Evolutionary conservation across 129 eudicot species (phyloP).

Genomic region (Solidago caesia): DNA sequence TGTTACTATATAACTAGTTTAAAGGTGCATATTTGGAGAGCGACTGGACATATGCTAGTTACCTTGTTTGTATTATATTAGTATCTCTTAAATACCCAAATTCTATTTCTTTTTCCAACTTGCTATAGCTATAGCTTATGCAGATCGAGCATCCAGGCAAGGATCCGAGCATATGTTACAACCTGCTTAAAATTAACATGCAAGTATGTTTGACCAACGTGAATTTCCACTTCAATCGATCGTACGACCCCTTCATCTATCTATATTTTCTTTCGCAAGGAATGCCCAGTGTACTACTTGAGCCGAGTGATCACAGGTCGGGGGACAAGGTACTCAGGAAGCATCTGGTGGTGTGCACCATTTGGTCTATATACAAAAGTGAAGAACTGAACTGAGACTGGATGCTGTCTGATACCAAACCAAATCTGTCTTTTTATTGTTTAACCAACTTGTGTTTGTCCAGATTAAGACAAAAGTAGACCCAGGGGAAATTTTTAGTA

Average conservation of each 20-base stretch:
- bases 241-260: not conserved
- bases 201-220: too few relatives aligned
- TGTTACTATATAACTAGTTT: conserved; percentile 22
- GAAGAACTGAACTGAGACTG: too few relatives aligned
- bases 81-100: conserved; percentile 2
- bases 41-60: conserved; percentile 12
- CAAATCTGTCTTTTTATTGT: too few relatives aligned
- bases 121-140: not conserved
- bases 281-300: not conserved
- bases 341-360: too few relatives aligned
- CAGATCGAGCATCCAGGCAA: too few relatives aligned
- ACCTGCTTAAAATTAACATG: not conserved
- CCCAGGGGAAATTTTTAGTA: too few relatives aligned
- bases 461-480: too few relatives aligned
- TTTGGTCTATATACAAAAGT: too few relatives aligned
- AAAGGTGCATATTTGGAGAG: conserved; percentile 20
- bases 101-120: not conserved
- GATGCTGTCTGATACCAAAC: too few relatives aligned
- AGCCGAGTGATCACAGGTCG: not conserved
- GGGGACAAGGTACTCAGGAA: not conserved
- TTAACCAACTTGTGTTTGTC: too few relatives aligned
- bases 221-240: not conserved
- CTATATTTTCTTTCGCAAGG: not conserved
- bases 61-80: conserved; percentile 19
- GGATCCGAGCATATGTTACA: not conserved